Conservation (phyloP, 345 rosid genomes). For the Cardiospermum halicacabum region DNA sequence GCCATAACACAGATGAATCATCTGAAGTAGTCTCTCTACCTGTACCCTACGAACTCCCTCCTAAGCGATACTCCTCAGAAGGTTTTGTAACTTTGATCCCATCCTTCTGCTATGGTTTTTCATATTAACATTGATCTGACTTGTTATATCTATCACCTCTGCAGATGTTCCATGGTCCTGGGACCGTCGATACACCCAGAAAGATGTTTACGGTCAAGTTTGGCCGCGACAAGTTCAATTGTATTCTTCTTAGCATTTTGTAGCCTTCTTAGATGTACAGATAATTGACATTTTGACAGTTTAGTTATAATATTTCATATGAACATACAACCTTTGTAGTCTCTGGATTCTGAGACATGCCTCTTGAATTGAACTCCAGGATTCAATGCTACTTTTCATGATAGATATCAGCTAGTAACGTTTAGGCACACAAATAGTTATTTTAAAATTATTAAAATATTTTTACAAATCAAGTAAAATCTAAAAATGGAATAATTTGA, state of each 20-base stretch:
- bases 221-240: slow-evolving; percentile 57
- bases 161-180: slow-evolving; percentile 96
- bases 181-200: slow-evolving; percentile 69
- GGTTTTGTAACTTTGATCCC: slow-evolving; percentile 32
- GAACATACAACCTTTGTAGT: background rate
- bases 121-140: slow-evolving; percentile 6
- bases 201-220: slow-evolving; percentile 79
- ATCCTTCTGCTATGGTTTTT: background rate
- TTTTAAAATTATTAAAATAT: too few relatives aligned
- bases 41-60: slow-evolving; percentile 82
- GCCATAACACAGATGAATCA: slow-evolving; percentile 23
- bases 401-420: too few relatives aligned
- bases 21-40: slow-evolving; percentile 56
- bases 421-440: too few relatives aligned
- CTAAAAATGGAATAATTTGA: too few relatives aligned
- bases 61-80: slow-evolving; percentile 59
- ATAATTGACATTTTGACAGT: background rate
- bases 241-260: slow-evolving; percentile 27
- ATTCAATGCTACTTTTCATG: too few relatives aligned
- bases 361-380: background rate
- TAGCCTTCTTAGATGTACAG: slow-evolving; percentile 9
- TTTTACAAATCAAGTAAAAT: too few relatives aligned
- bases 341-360: background rate
- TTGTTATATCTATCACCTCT: background rate
- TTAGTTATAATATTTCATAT: background rate